Conservation (phyloP, 352 stramenopile species). For the Globisporangium cederbergense region DNA sequence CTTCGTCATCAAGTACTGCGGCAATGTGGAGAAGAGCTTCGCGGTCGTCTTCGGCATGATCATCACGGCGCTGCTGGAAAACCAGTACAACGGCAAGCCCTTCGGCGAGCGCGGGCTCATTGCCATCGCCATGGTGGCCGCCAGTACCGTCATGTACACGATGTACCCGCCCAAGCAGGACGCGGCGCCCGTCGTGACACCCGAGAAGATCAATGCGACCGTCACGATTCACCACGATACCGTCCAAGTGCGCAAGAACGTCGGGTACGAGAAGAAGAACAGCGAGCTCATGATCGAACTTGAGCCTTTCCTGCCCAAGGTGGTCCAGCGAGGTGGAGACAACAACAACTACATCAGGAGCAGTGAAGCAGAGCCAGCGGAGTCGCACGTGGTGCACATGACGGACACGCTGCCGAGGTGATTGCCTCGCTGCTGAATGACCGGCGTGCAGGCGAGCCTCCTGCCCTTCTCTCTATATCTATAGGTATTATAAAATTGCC, state of each 20-base stretch:
- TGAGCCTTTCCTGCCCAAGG: constrained; percentile 38
- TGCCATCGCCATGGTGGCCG: constrained; percentile 57
- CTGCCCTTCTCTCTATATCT: background rate
- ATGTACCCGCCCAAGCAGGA: constrained; percentile 47
- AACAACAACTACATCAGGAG: background rate
- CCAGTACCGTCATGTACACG: constrained; percentile 69
- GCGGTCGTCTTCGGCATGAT: constrained; percentile 78
- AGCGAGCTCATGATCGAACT: constrained; percentile 27
- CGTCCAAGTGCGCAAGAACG: constrained; percentile 8
- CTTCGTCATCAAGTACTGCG: constrained; percentile 84
- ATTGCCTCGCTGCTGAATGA: background rate
- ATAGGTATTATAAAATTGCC: constrained; percentile 3
- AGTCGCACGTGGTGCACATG: background rate
- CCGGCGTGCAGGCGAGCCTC: too few relatives aligned
- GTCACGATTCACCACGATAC: constrained; percentile 11
- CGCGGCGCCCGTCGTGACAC: constrained; percentile 19
- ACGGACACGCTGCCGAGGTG: constrained; percentile 9
- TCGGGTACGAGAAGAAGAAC: constrained; percentile 35
- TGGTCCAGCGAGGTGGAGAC: background rate
- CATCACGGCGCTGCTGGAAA: constrained; percentile 71
- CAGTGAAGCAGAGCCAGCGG: background rate
- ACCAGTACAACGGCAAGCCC: constrained; percentile 63
- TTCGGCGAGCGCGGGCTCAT: constrained; percentile 54
- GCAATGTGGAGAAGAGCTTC: constrained; percentile 85
- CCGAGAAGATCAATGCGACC: constrained; percentile 17